Evolutionary conservation across 106 monocot genomes (phyloP), one percentile per base, ranked within the genome.

Genomic region (Cymbidium sinense): DNA sequence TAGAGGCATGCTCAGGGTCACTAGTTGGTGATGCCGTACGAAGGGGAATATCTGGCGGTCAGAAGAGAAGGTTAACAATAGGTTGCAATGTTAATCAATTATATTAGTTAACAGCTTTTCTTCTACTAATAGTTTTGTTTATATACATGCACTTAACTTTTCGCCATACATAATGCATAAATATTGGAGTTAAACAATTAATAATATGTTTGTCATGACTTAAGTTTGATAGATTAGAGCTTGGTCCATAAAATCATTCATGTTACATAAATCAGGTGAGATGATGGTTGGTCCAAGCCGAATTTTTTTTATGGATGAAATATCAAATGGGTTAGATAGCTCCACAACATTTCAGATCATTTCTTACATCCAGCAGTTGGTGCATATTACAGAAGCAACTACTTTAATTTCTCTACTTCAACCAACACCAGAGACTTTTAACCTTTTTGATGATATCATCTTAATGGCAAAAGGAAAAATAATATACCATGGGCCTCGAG

Each of bases 401-500:
- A 29, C 61, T 37, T 36, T 80, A 64, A 50, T 80, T 36, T 80
- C 80, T 13, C 80, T 80, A 17, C 74, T 80, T 55, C 80, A 80
- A 27, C 80, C 80, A 41, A 27, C 80, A 58, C 80, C 80, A 23
- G 80, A 80, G 37, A 74, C 74, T 44, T 80, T 74, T 25, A 27
- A 80, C 19, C 80, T 80, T 30, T 80, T 80, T 62, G 80, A 80
- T 43, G 80, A 80, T 31, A 80, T 80, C 43, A 73, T 80, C 2
- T 25, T 80, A 17, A 62, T 80, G 74, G 73, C 73, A 62, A 27
- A 74, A 74, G 80, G 80, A 11, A 74, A 73, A 33, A 80, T 74
- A 31, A 41, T 74, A 74, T 80, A 80, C 20, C 80, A 80, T 43
- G 80, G 80, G 4, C 80, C 80, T 2, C 73, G 80, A 0, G 70